phyloP scores from a whole-genome alignment of 2,329 filamentous ascomycete genomes.

The Cytospora chrysosperma region DNA sequence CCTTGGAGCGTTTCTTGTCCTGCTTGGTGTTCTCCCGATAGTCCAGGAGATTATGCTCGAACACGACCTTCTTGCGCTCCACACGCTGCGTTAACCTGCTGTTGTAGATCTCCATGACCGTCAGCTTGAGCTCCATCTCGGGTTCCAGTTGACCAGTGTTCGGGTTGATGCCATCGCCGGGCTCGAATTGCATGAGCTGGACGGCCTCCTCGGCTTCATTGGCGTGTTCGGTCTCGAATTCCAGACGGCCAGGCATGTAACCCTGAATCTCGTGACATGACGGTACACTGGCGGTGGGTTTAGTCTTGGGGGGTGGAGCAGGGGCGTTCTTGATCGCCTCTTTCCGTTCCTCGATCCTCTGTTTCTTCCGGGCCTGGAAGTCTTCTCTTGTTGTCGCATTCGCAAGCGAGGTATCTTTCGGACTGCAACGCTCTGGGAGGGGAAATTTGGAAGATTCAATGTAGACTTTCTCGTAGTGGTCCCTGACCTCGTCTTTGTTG shows the following conservation, averaged over 20 bases:
- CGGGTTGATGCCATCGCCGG: conserved; percentile 87
- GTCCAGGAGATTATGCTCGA: conserved; percentile 90
- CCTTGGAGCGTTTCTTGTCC: conserved; percentile 95
- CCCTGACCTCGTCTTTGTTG: conserved; percentile 90
- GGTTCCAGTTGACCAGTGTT: conserved; percentile 83
- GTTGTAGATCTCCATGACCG: conserved; percentile 98
- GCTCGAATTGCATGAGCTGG: conserved; percentile 97
- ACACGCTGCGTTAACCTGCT: conserved; percentile 84
- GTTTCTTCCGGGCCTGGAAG: conserved; percentile 90
- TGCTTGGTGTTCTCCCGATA: conserved; percentile 86
- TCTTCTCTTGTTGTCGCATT: conserved; percentile 83
- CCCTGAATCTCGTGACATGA: conserved; percentile 97
- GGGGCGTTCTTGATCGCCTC: conserved; percentile 82
- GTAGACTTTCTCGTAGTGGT: conserved; percentile 89
- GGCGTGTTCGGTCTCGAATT: conserved; percentile 96
- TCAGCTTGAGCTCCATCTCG: conserved; percentile 96
- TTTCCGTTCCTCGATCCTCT: conserved; percentile 87
- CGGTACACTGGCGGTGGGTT: conserved; percentile 92
- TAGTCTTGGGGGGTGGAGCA: conserved; percentile 84
- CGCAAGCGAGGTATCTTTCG: conserved; percentile 74
- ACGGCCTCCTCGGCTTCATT: conserved; percentile 98
- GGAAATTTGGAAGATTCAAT: conserved; percentile 82
- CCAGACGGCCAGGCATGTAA: conserved; percentile 95
- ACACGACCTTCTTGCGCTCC: conserved; percentile 93
- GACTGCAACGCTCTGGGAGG: conserved; percentile 81